phyloP scores from a whole-genome alignment of 1,284 basidiomycete genomes.

The Volvariella volvacea region DNA sequence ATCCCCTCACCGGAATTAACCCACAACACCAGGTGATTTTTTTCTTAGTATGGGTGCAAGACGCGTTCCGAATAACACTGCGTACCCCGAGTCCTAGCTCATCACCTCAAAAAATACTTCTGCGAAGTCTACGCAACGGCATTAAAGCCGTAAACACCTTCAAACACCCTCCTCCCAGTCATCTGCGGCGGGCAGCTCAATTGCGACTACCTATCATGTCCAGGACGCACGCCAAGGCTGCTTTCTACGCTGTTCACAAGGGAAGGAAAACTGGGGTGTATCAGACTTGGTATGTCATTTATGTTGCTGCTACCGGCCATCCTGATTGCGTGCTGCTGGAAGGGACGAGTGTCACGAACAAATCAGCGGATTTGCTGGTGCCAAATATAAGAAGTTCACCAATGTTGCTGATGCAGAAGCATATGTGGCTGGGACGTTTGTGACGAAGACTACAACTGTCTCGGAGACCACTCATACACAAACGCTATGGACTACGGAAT shows the following conservation, averaged over 20 bases:
- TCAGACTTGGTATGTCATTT: constrained; percentile 23
- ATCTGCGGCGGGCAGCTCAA: no score
- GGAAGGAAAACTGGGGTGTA: constrained; percentile 28
- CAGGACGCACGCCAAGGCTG: constrained; percentile 13
- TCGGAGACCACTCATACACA: not conserved
- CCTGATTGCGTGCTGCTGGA: not conserved
- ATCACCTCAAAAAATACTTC: no score
- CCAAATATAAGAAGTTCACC: constrained; percentile 60
- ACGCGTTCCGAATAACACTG: no score
- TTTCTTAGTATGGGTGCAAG: no score
- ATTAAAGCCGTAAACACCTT: no score
- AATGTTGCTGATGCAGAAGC: constrained; percentile 43
- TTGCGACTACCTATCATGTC: not conserved
- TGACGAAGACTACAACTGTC: constrained; percentile 4
- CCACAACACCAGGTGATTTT: no score
- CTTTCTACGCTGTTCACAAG: constrained; percentile 30
- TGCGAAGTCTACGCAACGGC: no score
- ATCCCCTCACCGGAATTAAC: no score
- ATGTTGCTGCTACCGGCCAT: not conserved
- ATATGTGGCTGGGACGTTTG: constrained; percentile 19
- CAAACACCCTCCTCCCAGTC: no score
- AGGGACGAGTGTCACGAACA: constrained; percentile 59
- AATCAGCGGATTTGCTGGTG: constrained; percentile 47
- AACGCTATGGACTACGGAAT: no score
- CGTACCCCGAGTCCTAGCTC: no score